Conservation (phyloP, 345 rosid species). For the Populus euphratica region DNA sequence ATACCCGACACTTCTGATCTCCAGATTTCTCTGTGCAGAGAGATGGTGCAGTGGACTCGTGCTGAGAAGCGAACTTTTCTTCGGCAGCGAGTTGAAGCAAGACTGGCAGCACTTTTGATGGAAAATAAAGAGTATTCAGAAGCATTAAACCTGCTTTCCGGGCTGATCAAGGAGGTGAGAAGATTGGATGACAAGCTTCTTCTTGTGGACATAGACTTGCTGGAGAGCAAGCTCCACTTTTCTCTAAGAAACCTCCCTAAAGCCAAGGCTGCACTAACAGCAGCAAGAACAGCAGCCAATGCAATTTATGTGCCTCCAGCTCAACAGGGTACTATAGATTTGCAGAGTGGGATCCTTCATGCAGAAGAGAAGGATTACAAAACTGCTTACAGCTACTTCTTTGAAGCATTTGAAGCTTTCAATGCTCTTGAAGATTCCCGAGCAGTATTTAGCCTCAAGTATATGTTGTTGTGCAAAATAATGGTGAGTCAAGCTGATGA, state of each 20-base stretch:
- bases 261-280: constrained; percentile 95
- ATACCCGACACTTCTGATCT: constrained; percentile 84
- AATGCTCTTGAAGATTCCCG: constrained; percentile 83
- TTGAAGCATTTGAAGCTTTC: constrained; percentile 93
- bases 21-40: constrained; percentile 88
- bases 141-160: constrained; percentile 65
- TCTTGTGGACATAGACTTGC: constrained; percentile 83
- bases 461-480: constrained; percentile 89
- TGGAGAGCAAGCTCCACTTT: constrained; percentile 93
- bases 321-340: constrained; percentile 93
- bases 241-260: constrained; percentile 87
- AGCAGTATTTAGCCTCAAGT: constrained; percentile 87
- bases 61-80: constrained; percentile 92
- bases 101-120: constrained; percentile 90
- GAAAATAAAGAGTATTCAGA: constrained; percentile 79
- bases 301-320: constrained; percentile 95
- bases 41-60: constrained; percentile 91
- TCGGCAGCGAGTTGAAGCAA: constrained; percentile 90
- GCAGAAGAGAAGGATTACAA: constrained; percentile 99
- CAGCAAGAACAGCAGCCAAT: constrained; percentile 95
- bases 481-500: constrained; percentile 98
- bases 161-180: constrained; percentile 86
- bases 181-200: constrained; percentile 95
- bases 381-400: constrained; percentile 93
- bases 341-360: constrained; percentile 96